A percentile compares a stretch with the other conserved stretches of the same genome.
These are phyloP conservation scores for Hordeum vulgare DNA, from an alignment of 176 grass and related monocot species.

Conservation along the genomic window MorexV3_pseudomolecules_assembly NC_058523.1:463938579-463939078, in stretches of 20 bases:
- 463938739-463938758: neutral
- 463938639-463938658: neutral
- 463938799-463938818: neutral
- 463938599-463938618: neutral
- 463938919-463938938: neutral
- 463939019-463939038: slow-evolving; percentile 31
- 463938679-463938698: neutral
- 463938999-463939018: neutral
- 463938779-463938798: neutral
- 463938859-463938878: slow-evolving; percentile 7
- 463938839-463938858: slow-evolving; percentile 12
- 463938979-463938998: neutral
- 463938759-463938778: neutral
- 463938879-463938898: slow-evolving; percentile 21
- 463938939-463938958: slow-evolving; percentile 12
- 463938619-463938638: neutral
- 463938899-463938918: slow-evolving; percentile 6
- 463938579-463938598: neutral
- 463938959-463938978: slow-evolving; percentile 3
- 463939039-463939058: neutral
- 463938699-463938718: too few relatives aligned
- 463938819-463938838: slow-evolving; percentile 18
- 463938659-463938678: neutral
- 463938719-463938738: neutral
- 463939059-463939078: slow-evolving; percentile 22